Conservation (phyloP, 768 basidiomycete genomes). For the Mycena galopus region DNA sequence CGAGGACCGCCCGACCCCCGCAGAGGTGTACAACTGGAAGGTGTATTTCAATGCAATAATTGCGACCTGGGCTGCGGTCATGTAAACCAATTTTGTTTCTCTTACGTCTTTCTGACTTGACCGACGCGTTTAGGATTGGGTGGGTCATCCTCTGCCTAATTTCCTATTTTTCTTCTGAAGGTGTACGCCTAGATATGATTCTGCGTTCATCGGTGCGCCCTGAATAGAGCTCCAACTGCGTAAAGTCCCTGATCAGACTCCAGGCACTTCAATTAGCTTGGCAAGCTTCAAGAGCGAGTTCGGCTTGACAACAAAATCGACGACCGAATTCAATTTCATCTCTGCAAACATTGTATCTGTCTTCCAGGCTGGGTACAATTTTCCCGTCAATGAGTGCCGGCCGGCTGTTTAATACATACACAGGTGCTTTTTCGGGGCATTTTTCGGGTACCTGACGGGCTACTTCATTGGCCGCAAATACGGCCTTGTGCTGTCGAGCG, state of each 20-base stretch:
- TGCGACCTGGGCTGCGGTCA: constrained; percentile 54
- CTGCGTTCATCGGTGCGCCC: constrained; percentile 54
- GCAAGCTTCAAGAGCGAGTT: constrained; percentile 61
- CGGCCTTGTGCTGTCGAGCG: constrained; percentile 47
- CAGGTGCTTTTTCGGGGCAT: constrained; percentile 55
- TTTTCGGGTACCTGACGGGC: constrained; percentile 53
- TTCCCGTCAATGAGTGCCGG: neutral
- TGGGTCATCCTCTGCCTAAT: constrained; percentile 31
- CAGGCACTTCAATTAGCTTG: constrained; percentile 55
- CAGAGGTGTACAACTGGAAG: constrained; percentile 57
- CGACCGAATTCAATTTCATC: constrained; percentile 47
- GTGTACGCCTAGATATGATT: constrained; percentile 48
- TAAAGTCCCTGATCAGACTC: neutral
- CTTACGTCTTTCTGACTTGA: neutral
- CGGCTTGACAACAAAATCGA: constrained; percentile 48
- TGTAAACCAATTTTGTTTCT: constrained; percentile 19
- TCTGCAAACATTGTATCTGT: constrained; percentile 61
- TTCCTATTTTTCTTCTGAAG: neutral
- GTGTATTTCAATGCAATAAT: constrained; percentile 52
- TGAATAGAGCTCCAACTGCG: neutral
- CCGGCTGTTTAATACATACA: neutral
- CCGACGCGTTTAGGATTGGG: constrained; percentile 46
- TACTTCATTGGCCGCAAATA: constrained; percentile 54
- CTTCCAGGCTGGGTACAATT: constrained; percentile 56
- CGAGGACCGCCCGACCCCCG: constrained; percentile 46